A percentile compares a stretch with the other conserved stretches of the same genome.
These are phyloP conservation scores for Incumbomyces lentus DNA, from an alignment of 2,329 filamentous ascomycete genomes.

Conservation along the genomic window DNA sequence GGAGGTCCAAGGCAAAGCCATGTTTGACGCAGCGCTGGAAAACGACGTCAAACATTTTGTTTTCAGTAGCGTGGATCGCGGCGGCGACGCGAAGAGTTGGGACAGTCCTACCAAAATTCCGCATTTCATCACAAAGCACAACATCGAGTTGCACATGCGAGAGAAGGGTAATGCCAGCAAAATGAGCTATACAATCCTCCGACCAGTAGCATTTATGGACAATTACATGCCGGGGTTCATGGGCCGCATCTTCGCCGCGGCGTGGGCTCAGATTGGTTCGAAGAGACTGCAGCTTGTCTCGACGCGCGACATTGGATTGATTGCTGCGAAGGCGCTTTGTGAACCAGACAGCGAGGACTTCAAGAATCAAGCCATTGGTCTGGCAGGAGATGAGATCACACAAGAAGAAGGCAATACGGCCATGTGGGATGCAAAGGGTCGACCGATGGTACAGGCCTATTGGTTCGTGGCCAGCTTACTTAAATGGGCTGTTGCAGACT, in stretches of 20 bases:
- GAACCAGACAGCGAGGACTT: constrained; percentile 32
- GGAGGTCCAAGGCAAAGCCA: constrained; percentile 45
- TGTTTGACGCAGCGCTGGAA: constrained; percentile 49
- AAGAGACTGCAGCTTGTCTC: constrained; percentile 36
- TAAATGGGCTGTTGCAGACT: constrained; percentile 24
- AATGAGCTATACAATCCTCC: constrained; percentile 53
- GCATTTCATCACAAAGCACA: constrained; percentile 53
- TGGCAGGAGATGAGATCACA: constrained; percentile 45
- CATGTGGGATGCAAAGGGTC: constrained; percentile 39
- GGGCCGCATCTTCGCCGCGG: constrained; percentile 40
- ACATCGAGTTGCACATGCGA: constrained; percentile 53
- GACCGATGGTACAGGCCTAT: constrained; percentile 29
- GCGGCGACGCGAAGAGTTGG: constrained; percentile 44
- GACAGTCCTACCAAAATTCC: constrained; percentile 46
- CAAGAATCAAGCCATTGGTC: constrained; percentile 34
- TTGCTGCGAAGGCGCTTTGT: constrained; percentile 41
- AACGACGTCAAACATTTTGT: constrained; percentile 50
- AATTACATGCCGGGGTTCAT: constrained; percentile 39
- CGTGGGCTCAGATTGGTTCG: constrained; percentile 31
- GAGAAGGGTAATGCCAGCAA: constrained; percentile 27
- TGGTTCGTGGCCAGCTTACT: constrained; percentile 13
- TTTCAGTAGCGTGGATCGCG: constrained; percentile 55
- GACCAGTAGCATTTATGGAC: constrained; percentile 55
- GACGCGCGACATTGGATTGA: constrained; percentile 41
- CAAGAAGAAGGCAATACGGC: constrained; percentile 35